phyloP scores from a whole-genome alignment of 2,329 filamentous ascomycete species.

The Dryadomyces quercivorus region DNA sequence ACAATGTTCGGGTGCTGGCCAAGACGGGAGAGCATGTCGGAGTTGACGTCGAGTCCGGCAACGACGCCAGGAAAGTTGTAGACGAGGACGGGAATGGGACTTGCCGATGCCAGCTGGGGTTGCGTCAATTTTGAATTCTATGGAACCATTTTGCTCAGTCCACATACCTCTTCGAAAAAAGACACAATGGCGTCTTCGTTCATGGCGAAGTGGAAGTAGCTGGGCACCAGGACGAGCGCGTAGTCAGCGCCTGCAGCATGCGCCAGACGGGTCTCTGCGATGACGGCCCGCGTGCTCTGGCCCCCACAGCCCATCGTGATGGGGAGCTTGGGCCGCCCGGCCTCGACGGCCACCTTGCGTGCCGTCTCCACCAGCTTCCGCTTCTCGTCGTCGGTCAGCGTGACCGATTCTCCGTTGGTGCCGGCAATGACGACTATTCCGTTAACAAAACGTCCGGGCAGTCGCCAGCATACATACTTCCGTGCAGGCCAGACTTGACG shows the following conservation, averaged over 20 bases:
- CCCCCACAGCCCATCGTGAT: slow-evolving; percentile 57
- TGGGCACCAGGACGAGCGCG: slow-evolving; percentile 56
- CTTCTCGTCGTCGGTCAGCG: slow-evolving; percentile 53
- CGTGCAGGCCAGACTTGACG: slow-evolving; percentile 39
- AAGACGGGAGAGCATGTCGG: slow-evolving; percentile 48
- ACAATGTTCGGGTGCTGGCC: slow-evolving; percentile 52
- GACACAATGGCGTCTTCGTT: slow-evolving; percentile 43
- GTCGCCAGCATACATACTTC: slow-evolving; percentile 19
- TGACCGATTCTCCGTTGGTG: slow-evolving; percentile 63
- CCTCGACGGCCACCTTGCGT: slow-evolving; percentile 44
- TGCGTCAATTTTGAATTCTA: no score
- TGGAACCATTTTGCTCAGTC: neutral
- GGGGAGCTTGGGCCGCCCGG: slow-evolving; percentile 43
- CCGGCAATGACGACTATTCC: slow-evolving; percentile 50
- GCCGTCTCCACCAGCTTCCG: slow-evolving; percentile 47
- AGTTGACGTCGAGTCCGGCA: slow-evolving; percentile 55
- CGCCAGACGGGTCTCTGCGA: slow-evolving; percentile 51
- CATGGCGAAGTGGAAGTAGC: slow-evolving; percentile 57
- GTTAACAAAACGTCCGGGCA: neutral
- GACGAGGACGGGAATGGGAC: slow-evolving; percentile 51
- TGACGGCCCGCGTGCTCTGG: slow-evolving; percentile 53
- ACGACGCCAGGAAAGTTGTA: slow-evolving; percentile 63
- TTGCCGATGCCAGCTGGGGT: slow-evolving; percentile 38
- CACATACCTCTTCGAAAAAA: slow-evolving; percentile 42
- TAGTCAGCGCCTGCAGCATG: slow-evolving; percentile 53